Evolutionary conservation across 306 rosid species (phyloP).

Genomic region (Alnus glutinosa): DNA sequence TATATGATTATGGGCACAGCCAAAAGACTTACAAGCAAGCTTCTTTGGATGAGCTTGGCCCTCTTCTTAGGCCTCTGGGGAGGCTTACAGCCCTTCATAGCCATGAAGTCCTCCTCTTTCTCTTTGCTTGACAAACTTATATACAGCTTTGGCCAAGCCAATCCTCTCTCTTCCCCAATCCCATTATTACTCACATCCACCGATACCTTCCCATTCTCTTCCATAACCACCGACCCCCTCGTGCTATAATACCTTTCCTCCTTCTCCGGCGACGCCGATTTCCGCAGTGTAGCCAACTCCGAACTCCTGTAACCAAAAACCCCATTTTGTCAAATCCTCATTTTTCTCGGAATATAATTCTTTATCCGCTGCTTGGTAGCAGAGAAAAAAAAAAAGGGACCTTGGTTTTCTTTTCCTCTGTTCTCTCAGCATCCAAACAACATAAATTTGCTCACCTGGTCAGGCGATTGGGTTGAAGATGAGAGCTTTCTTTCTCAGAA

Average conservation of each 20-base stretch:
- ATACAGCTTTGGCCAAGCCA: conserved; percentile 71
- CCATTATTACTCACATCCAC: conserved; percentile 35
- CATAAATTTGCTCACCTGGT: conserved; percentile 46
- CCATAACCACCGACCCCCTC: conserved; percentile 63
- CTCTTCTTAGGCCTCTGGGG: conserved; percentile 86
- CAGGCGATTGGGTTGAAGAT: conserved; percentile 59
- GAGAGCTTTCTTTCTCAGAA: conserved; percentile 49
- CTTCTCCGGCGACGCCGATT: conserved; percentile 70
- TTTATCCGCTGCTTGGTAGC: neutral
- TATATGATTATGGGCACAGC: neutral
- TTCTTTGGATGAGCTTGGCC: conserved; percentile 75
- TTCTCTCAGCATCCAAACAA: conserved; percentile 16
- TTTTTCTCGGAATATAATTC: neutral
- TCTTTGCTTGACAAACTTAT: conserved; percentile 75
- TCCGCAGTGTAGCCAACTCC: conserved; percentile 54
- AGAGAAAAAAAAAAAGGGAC: conserved; percentile 8
- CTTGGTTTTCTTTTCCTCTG: neutral
- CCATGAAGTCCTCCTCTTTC: conserved; percentile 81
- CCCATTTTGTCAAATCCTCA: neutral
- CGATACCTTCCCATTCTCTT: conserved; percentile 49
- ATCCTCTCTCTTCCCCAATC: conserved; percentile 52
- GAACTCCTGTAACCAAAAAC: conserved; percentile 51
- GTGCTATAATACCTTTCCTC: conserved; percentile 75
- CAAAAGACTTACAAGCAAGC: conserved; percentile 54
- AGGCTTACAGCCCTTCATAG: conserved; percentile 81